Conservation (phyloP, 768 basidiomycete genomes). For the Lactifluus piperatus region DNA sequence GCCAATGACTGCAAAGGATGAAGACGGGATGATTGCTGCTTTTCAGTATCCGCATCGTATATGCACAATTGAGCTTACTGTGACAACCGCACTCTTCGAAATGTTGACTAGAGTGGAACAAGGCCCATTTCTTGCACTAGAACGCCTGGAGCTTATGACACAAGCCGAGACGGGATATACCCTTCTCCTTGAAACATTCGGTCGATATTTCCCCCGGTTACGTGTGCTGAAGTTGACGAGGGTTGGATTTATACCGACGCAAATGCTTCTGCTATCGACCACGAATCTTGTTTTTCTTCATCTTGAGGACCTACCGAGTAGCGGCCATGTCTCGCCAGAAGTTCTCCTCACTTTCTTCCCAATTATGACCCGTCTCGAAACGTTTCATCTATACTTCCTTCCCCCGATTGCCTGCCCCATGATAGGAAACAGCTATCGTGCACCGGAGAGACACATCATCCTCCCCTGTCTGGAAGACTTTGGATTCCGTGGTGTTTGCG, state of each 20-base stretch:
- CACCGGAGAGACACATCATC: not conserved
- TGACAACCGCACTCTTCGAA: not conserved
- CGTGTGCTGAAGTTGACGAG: too few relatives aligned
- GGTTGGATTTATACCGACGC: not conserved
- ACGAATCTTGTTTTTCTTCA: not conserved
- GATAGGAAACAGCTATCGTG: not conserved
- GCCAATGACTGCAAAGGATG: not conserved
- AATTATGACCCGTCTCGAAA: not conserved
- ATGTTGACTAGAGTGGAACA: not conserved
- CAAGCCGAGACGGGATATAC: too few relatives aligned
- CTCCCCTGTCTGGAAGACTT: not conserved
- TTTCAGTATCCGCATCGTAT: not conserved
- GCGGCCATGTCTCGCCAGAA: not conserved
- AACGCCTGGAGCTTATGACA: too few relatives aligned
- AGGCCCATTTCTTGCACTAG: not conserved
- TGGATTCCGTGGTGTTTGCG: not conserved
- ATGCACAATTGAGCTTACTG: not conserved
- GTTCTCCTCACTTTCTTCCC: not conserved
- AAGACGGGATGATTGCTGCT: not conserved
- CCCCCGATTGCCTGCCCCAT: not conserved
- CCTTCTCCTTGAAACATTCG: too few relatives aligned
- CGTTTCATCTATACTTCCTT: not conserved
- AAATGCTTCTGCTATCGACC: not conserved
- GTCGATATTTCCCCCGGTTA: too few relatives aligned
- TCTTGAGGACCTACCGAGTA: not conserved